Evolutionary conservation across 495 filamentous ascomycete species (phyloP).

Genomic region (Neurospora sp.): DNA sequence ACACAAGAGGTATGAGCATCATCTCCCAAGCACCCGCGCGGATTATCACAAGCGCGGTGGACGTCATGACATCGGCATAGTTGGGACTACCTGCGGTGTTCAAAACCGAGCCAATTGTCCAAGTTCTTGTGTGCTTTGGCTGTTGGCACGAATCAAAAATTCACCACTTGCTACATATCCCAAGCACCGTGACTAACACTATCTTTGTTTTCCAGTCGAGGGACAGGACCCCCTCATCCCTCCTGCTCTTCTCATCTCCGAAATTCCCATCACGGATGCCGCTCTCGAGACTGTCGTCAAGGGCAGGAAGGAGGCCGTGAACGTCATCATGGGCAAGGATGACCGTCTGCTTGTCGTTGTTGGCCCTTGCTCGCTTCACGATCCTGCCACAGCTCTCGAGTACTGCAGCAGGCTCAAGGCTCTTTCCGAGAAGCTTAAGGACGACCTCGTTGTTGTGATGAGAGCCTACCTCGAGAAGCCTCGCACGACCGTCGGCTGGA

Average conservation of each 20-base stretch:
- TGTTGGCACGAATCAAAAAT: neutral
- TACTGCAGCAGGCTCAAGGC: conserved; percentile 71
- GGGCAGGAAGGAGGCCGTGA: conserved; percentile 72
- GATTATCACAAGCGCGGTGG: neutral
- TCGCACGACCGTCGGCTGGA: conserved; percentile 98
- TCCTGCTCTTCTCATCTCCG: conserved; percentile 75
- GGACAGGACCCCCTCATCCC: conserved; percentile 93
- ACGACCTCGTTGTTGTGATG: conserved; percentile 90
- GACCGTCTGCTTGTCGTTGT: conserved; percentile 91
- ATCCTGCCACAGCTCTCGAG: conserved; percentile 78
- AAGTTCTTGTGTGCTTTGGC: neutral
- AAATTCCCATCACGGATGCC: conserved; percentile 69
- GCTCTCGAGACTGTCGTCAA: conserved; percentile 59
- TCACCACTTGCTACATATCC: neutral
- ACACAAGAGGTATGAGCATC: conserved; percentile 34
- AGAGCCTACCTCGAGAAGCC: conserved; percentile 98
- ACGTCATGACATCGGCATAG: neutral
- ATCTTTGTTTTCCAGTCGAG: conserved; percentile 49
- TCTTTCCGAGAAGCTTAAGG: conserved; percentile 61
- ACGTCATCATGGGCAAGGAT: conserved; percentile 66
- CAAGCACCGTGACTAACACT: conserved; percentile 13
- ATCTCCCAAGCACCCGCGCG: neutral
- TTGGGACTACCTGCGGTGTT: neutral
- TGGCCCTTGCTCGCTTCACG: conserved; percentile 95
- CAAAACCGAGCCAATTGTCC: neutral